Evolutionary conservation across 352 stramenopile genomes (phyloP).

Genomic region (Phytophthora cactorum): DNA sequence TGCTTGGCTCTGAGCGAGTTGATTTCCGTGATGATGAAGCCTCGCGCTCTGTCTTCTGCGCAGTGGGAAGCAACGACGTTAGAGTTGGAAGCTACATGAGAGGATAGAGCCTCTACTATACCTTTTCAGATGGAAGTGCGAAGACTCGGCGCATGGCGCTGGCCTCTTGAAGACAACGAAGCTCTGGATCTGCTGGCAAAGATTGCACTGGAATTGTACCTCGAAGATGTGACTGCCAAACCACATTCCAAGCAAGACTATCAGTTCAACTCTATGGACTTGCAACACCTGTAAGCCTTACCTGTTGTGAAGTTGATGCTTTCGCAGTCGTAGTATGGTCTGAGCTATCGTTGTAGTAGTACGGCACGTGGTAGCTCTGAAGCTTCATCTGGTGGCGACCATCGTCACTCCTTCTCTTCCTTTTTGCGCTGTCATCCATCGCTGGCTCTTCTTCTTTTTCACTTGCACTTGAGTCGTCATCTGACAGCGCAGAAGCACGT

Average conservation of each 20-base stretch:
- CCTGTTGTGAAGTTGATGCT: conserved; percentile 18
- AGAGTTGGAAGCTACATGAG: background rate
- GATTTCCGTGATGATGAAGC: conserved; percentile 21
- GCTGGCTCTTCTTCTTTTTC: conserved; percentile 24
- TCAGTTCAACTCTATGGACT: background rate
- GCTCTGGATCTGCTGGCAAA: conserved; percentile 59
- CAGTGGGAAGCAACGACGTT: background rate
- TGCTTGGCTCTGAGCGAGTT: conserved; percentile 1
- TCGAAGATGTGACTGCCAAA: conserved; percentile 41
- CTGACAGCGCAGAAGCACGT: conserved; percentile 9
- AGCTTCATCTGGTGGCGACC: conserved; percentile 24
- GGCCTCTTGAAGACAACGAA: conserved; percentile 55
- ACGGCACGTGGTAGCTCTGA: conserved; percentile 47
- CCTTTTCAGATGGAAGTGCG: conserved; percentile 26
- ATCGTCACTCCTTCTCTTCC: conserved; percentile 7
- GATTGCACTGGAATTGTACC: conserved; percentile 53
- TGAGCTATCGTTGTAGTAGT: conserved; percentile 27
- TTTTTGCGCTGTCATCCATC: conserved; percentile 11
- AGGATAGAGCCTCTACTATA: background rate
- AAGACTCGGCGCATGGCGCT: conserved; percentile 40
- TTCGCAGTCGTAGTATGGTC: background rate
- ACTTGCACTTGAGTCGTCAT: conserved; percentile 26
- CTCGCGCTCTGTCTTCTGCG: conserved; percentile 7
- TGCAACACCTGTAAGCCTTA: background rate
- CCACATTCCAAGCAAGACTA: background rate